Evolutionary conservation across 1,139 yeast species (phyloP).

Genomic region (Pichia cactophila): DNA sequence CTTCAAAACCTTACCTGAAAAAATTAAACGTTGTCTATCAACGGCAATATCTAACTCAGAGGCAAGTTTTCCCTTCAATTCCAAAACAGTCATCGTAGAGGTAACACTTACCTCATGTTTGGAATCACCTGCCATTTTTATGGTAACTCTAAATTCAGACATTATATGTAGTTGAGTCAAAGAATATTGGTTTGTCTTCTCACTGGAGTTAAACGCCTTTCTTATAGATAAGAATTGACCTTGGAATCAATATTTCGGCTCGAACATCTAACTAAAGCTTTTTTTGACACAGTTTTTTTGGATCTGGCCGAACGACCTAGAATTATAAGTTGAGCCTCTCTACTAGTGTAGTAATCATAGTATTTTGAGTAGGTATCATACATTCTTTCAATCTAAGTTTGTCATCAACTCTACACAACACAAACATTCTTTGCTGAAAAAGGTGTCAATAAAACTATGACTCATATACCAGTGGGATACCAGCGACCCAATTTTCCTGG

Average conservation of each 20-base stretch:
- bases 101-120: constrained; percentile 41
- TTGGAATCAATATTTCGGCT: background rate
- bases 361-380: too few relatives aligned
- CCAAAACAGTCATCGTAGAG: constrained; percentile 49
- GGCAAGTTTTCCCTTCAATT: constrained; percentile 62
- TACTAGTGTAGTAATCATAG: too few relatives aligned
- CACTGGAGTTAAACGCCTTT: too few relatives aligned
- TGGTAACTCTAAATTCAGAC: constrained; percentile 13
- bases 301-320: background rate
- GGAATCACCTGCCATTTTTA: constrained; percentile 15
- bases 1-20: constrained; percentile 88
- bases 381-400: background rate
- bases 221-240: background rate
- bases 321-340: too few relatives aligned
- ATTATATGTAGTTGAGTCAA: background rate
- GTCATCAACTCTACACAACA: background rate
- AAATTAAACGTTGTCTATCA: constrained; percentile 77
- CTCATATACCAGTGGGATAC: constrained; percentile 68
- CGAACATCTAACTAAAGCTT: background rate
- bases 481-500: constrained; percentile 75
- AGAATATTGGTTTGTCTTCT: background rate
- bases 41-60: constrained; percentile 55
- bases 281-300: background rate
- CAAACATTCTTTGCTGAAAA: background rate
- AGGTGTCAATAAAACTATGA: constrained; percentile 4